A percentile compares a stretch with the other conserved stretches of the same genome.
These are phyloP conservation scores for Candida anglica DNA, from an alignment of 805 yeast species.

Conservation along the genomic window DNA sequence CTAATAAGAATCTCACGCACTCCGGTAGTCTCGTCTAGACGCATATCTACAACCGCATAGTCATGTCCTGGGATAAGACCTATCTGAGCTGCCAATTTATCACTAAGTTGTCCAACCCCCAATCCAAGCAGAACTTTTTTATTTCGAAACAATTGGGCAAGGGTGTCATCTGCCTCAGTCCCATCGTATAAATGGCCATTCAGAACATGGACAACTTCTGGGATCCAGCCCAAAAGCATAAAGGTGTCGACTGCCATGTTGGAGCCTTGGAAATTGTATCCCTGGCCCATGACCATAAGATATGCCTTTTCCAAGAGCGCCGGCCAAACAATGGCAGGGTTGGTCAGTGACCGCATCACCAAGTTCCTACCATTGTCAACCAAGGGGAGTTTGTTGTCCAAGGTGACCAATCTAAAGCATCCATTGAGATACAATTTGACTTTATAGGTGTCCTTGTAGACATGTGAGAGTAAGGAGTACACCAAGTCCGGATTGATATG, in stretches of 20 bases:
- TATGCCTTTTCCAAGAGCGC: constrained; percentile 77
- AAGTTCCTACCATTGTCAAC: constrained; percentile 18
- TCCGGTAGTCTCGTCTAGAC: constrained; percentile 9
- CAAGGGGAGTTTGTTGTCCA: constrained; percentile 46
- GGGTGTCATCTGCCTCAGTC: too few species aligned
- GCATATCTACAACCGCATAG: constrained; percentile 52
- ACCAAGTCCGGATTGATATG: constrained; percentile 13
- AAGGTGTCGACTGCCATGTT: constrained; percentile 70
- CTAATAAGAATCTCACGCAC: constrained; percentile 25
- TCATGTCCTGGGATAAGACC: constrained; percentile 62
- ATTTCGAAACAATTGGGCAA: too few species aligned
- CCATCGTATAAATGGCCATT: constrained; percentile 37
- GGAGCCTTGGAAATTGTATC: constrained; percentile 68
- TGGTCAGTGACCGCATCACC: constrained; percentile 32
- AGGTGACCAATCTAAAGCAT: constrained; percentile 37
- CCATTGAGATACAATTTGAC: constrained; percentile 54
- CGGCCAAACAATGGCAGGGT: constrained; percentile 50
- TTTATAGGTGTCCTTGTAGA: constrained; percentile 25
- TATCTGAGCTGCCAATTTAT: constrained; percentile 25
- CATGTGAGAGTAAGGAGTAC: constrained; percentile 20
- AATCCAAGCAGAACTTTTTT: constrained; percentile 51
- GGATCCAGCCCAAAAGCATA: constrained; percentile 67
- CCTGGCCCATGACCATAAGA: constrained; percentile 51
- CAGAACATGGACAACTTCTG: constrained; percentile 45
- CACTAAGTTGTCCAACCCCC: constrained; percentile 57